A percentile compares a stretch with the other conserved stretches of the same genome.
phyloP scores from a whole-genome alignment of 441 rosid genomes.

The Populus hybrid region DNA sequence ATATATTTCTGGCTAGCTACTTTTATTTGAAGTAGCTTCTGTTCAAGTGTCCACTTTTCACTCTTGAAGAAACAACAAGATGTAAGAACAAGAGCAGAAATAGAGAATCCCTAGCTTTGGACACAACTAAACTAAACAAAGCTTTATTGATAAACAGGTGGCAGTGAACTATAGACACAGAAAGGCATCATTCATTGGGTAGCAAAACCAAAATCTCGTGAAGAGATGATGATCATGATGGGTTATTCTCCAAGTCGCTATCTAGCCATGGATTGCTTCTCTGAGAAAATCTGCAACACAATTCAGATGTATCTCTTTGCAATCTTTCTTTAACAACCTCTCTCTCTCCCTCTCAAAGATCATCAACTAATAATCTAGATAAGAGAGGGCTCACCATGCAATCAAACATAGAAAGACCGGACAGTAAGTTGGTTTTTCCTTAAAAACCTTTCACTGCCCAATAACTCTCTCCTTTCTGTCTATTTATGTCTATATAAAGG shows the following conservation, averaged over 20 bases:
- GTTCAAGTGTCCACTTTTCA: constrained; percentile 33
- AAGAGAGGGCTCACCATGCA: constrained; percentile 39
- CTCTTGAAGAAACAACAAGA: constrained; percentile 26
- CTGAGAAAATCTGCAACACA: constrained; percentile 42
- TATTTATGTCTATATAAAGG: constrained; percentile 32
- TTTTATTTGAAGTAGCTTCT: constrained; percentile 7
- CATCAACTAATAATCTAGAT: not conserved
- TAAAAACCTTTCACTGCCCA: constrained; percentile 37
- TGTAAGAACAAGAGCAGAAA: constrained; percentile 9
- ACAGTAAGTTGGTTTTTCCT: constrained; percentile 24
- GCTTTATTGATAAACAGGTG: constrained; percentile 34
- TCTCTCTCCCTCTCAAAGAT: constrained; percentile 12
- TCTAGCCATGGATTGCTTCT: constrained; percentile 54
- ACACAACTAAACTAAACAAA: constrained; percentile 30
- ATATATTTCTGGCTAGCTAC: not conserved
- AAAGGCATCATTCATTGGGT: constrained; percentile 59
- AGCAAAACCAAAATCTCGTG: constrained; percentile 53
- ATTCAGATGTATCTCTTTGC: constrained; percentile 36
- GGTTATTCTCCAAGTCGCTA: constrained; percentile 75
- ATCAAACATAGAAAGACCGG: constrained; percentile 29
- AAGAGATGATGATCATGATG: constrained; percentile 55
- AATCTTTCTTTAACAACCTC: not conserved
- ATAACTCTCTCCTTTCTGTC: constrained; percentile 30
- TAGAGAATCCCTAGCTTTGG: constrained; percentile 34
- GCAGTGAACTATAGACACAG: constrained; percentile 44